phyloP scores from a whole-genome alignment of 2,329 filamentous ascomycete genomes.

The Stachybotrys chlorohalonatus region DNA sequence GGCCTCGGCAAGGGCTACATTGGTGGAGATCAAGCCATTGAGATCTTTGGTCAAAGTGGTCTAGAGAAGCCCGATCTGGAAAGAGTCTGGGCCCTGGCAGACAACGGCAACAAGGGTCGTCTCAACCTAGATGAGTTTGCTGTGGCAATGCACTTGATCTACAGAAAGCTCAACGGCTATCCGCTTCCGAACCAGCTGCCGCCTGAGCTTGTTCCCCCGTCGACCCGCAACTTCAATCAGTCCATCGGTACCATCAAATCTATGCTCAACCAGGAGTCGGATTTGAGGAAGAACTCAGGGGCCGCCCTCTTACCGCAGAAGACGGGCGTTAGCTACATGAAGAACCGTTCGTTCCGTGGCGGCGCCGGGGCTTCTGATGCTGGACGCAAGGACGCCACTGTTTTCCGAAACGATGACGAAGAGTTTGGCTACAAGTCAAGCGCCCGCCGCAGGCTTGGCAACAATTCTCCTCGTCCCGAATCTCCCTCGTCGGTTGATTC shows the following conservation, averaged over 20 bases:
- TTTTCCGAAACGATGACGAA: conserved; percentile 95
- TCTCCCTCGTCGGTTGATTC: conserved; percentile 61
- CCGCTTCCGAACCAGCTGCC: conserved; percentile 81
- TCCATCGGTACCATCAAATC: conserved; percentile 91
- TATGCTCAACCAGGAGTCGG: conserved; percentile 80
- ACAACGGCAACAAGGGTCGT: conserved; percentile 87
- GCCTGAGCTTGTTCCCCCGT: conserved; percentile 87
- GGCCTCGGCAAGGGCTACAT: conserved; percentile 89
- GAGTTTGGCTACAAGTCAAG: conserved; percentile 89
- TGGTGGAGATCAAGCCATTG: conserved; percentile 83
- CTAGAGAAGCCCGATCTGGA: conserved; percentile 85
- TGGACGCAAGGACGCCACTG: conserved; percentile 84
- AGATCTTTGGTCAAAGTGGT: conserved; percentile 95
- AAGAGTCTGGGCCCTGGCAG: conserved; percentile 87
- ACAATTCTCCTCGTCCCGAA: conserved; percentile 72
- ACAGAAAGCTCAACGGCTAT: conserved; percentile 93
- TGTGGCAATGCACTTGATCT: conserved; percentile 98
- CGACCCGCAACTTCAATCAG: conserved; percentile 84
- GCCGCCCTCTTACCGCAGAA: conserved; percentile 88
- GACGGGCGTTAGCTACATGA: conserved; percentile 97
- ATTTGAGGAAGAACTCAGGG: conserved; percentile 79
- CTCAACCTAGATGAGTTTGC: conserved; percentile 96
- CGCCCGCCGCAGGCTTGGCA: conserved; percentile 76
- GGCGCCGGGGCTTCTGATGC: conserved; percentile 45
- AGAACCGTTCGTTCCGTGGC: conserved; percentile 83